Evolutionary conservation across 2,329 filamentous ascomycete genomes (phyloP).

Genomic region (Aspergillus tamarii): DNA sequence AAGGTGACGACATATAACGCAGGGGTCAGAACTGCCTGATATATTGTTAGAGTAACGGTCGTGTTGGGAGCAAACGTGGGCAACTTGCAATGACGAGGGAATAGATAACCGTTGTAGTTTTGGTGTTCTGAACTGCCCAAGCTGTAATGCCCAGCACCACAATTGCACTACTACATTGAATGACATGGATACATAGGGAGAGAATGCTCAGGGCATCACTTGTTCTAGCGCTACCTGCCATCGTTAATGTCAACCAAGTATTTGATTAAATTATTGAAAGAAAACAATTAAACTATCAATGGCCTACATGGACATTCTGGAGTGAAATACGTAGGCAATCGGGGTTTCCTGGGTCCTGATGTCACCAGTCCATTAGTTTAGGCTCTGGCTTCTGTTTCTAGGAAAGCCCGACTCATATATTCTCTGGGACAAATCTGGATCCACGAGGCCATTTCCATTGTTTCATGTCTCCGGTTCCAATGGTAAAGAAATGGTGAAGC

Average conservation of each 20-base stretch:
- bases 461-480: not conserved
- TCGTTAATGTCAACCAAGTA: not conserved
- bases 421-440: not conserved
- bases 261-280: no score
- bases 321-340: not conserved
- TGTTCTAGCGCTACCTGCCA: not conserved
- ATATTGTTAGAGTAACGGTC: not conserved
- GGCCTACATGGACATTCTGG: not conserved
- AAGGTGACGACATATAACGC: not conserved
- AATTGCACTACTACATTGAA: not conserved
- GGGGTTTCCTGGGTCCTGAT: not conserved
- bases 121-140: not conserved
- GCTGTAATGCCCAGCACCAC: not conserved
- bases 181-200: not conserved
- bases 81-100: not conserved
- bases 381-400: not conserved
- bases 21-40: not conserved
- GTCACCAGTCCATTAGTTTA: not conserved
- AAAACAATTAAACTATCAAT: not conserved
- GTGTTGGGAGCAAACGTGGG: not conserved
- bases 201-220: not conserved
- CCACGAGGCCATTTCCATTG: not conserved
- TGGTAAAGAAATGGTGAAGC: not conserved
- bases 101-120: not conserved
- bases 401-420: no score